These are phyloP conservation scores for Taiozyma sp. DNA, from an alignment of 1,139 yeast genomes.

Conservation along the genomic window DNA sequence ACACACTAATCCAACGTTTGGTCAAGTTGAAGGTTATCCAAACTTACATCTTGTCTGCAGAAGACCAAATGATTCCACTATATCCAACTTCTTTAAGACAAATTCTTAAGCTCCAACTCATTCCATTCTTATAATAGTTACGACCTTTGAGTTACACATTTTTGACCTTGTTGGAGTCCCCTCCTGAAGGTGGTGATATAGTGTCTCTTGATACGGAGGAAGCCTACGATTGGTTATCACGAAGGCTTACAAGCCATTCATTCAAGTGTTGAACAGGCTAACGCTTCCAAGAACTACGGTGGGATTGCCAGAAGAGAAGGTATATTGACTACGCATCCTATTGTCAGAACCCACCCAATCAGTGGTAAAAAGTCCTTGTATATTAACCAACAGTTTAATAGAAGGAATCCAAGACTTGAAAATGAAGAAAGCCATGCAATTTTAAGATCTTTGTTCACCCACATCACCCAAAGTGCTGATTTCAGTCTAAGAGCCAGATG, in stretches of 20 bases:
- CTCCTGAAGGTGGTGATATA: constrained; percentile 66
- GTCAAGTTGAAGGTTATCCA: constrained; percentile 52
- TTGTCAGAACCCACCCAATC: constrained; percentile 62
- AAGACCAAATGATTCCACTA: constrained; percentile 33
- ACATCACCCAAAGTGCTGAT: constrained; percentile 40
- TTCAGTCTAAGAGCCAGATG: constrained; percentile 50
- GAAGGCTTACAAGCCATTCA: constrained; percentile 55
- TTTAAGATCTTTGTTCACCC: constrained; percentile 43
- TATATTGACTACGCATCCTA: constrained; percentile 53
- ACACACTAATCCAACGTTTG: constrained; percentile 69
- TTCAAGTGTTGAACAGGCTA: constrained; percentile 60
- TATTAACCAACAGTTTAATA: constrained; percentile 54
- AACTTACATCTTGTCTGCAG: constrained; percentile 58
- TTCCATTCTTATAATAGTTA: constrained; percentile 70
- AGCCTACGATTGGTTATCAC: constrained; percentile 60
- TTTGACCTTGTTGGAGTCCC: constrained; percentile 51
- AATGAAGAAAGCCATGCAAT: constrained; percentile 53
- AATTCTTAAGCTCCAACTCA: constrained; percentile 29
- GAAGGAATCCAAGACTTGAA: constrained; percentile 58
- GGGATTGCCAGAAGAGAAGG: constrained; percentile 57
- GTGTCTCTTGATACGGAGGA: constrained; percentile 55
- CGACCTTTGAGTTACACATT: constrained; percentile 63
- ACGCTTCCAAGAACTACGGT: constrained; percentile 42
- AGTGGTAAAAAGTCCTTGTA: constrained; percentile 53
- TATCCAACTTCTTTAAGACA: constrained; percentile 30